Evolutionary conservation across 441 rosid species (phyloP).

Genomic region (Pelargonium australe): DNA sequence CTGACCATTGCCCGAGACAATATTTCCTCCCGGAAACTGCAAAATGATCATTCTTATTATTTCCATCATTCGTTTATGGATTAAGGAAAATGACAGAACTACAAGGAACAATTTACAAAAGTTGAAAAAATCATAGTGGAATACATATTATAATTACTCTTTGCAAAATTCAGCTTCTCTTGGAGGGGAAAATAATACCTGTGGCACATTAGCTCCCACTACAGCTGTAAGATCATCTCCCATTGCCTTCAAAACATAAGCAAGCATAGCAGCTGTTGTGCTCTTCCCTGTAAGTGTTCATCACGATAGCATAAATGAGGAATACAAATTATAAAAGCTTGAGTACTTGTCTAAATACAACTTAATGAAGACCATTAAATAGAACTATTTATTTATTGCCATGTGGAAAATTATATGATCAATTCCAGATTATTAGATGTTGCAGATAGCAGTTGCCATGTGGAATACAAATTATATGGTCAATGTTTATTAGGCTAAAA

Average conservation of each 20-base stretch:
- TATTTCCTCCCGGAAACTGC: conserved; percentile 28
- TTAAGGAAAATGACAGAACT: not conserved
- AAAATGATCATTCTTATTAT: conserved; percentile 1
- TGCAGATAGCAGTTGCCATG: too few relatives aligned
- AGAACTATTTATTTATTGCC: too few relatives aligned
- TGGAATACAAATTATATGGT: too few relatives aligned
- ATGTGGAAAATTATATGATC: too few relatives aligned
- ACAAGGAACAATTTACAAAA: not conserved
- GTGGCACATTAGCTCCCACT: conserved; percentile 28
- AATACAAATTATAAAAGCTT: conserved; percentile 3
- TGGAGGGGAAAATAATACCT: conserved; percentile 16
- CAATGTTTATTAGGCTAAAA: too few relatives aligned
- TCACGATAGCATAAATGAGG: not conserved
- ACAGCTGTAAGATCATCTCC: conserved; percentile 29
- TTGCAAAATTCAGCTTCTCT: not conserved
- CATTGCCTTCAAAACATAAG: conserved; percentile 29
- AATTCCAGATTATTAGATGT: too few relatives aligned
- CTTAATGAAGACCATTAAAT: not conserved
- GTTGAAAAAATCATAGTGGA: not conserved
- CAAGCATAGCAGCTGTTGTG: conserved; percentile 29
- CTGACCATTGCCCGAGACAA: conserved; percentile 20
- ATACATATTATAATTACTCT: not conserved
- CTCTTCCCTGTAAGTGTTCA: conserved; percentile 25
- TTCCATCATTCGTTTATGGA: conserved; percentile 1
- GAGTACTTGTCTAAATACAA: not conserved